Evolutionary conservation across 441 rosid species (phyloP).

Genomic region (Euphorbia celastroides): DNA sequence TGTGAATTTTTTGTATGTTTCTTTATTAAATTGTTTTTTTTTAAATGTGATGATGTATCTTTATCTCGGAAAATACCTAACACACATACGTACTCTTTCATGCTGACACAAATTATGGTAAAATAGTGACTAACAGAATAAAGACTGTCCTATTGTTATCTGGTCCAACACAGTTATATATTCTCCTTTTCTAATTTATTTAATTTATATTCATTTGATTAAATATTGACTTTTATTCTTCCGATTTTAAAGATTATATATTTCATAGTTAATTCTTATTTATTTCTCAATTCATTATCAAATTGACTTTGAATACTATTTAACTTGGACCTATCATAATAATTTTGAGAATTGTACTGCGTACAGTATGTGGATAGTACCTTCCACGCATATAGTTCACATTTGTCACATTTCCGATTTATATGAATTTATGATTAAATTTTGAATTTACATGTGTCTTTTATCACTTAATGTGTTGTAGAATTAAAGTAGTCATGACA

Average conservation of each 20-base stretch:
- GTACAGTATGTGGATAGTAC: too few relatives aligned
- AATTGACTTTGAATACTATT: too few relatives aligned
- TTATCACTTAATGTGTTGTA: too few relatives aligned
- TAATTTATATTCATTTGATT: background rate
- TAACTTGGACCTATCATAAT: too few relatives aligned
- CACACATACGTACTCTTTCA: background rate
- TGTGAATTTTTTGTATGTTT: background rate
- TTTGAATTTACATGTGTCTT: background rate
- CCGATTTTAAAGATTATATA: too few relatives aligned
- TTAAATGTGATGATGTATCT: background rate
- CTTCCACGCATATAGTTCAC: background rate
- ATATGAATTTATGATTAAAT: too few relatives aligned
- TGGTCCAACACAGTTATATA: constrained; percentile 6
- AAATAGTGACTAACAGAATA: background rate
- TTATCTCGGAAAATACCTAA: constrained; percentile 1
- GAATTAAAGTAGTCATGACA: background rate
- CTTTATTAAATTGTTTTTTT: too few relatives aligned
- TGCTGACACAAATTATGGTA: constrained; percentile 1
- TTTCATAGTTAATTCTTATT: too few relatives aligned
- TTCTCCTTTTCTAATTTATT: background rate
- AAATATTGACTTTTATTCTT: background rate
- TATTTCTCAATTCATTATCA: too few relatives aligned
- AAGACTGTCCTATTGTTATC: constrained; percentile 1
- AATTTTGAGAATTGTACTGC: too few relatives aligned
- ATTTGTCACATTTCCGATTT: background rate